Conservation (phyloP, 495 filamentous ascomycete species). For the Elasticomyces elasticus region DNA sequence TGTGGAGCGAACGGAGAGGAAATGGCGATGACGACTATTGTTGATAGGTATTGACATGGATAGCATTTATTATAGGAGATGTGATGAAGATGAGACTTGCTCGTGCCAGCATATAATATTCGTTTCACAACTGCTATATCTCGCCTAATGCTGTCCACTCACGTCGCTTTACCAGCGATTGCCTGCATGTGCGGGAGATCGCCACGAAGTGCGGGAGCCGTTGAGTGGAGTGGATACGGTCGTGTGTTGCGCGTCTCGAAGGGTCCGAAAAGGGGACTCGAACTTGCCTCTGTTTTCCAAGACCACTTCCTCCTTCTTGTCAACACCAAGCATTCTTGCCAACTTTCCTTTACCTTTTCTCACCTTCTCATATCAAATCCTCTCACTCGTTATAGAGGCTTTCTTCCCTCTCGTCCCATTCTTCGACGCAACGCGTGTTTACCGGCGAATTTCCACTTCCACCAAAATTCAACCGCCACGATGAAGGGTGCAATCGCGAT, state of each 20-base stretch:
- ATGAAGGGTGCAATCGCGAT: conserved; percentile 28
- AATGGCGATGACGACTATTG: background rate
- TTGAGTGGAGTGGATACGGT: no score
- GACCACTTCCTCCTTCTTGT: background rate
- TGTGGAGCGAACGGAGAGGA: background rate
- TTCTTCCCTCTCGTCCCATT: background rate
- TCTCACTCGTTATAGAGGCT: background rate
- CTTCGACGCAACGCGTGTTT: background rate
- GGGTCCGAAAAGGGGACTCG: no score
- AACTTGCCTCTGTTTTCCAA: background rate
- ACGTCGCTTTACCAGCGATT: no score
- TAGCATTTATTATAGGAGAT: background rate
- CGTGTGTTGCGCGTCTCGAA: no score
- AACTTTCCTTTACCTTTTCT: background rate
- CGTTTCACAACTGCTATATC: no score
- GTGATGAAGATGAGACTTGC: no score
- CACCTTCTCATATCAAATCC: background rate
- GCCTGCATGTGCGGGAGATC: no score
- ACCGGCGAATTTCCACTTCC: background rate
- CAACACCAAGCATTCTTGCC: background rate
- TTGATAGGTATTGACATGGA: background rate
- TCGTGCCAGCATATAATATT: no score
- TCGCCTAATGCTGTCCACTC: no score
- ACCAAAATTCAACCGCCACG: background rate
- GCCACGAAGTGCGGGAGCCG: no score